Evolutionary conservation across 2,329 filamentous ascomycete species (phyloP).

Genomic region (Sphaerostilbella broomeana): DNA sequence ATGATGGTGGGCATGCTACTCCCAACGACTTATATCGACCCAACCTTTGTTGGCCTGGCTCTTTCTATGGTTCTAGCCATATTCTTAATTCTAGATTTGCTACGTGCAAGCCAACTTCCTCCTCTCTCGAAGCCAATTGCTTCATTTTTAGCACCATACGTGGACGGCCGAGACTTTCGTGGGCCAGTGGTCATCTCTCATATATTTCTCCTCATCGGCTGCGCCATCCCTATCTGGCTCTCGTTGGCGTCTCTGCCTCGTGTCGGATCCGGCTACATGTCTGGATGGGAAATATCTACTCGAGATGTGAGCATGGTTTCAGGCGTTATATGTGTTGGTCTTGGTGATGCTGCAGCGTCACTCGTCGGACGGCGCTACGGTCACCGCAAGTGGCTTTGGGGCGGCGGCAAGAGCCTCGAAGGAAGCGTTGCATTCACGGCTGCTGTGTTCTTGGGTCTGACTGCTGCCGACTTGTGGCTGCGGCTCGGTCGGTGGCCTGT

Average conservation of each 20-base stretch:
- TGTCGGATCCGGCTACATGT: conserved; percentile 46
- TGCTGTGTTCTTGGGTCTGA: conserved; percentile 71
- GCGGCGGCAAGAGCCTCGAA: conserved; percentile 91
- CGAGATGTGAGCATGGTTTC: conserved; percentile 85
- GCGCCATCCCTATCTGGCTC: conserved; percentile 90
- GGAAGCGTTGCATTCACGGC: conserved; percentile 74
- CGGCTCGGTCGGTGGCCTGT: conserved; percentile 68
- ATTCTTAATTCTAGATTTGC: conserved; percentile 82
- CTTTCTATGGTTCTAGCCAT: conserved; percentile 72
- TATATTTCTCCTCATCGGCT: conserved; percentile 91
- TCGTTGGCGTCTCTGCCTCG: conserved; percentile 65
- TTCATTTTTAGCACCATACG: conserved; percentile 82
- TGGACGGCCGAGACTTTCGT: conserved; percentile 86
- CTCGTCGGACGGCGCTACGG: conserved; percentile 84
- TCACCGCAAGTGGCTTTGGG: conserved; percentile 89
- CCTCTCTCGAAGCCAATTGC: conserved; percentile 83
- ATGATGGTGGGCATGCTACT: conserved; percentile 97
- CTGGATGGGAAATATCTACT: conserved; percentile 67
- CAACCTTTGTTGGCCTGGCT: conserved; percentile 72
- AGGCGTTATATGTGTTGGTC: conserved; percentile 87
- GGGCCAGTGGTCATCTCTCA: conserved; percentile 94
- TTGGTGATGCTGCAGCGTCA: conserved; percentile 90
- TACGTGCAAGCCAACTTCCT: conserved; percentile 85
- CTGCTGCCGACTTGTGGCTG: conserved; percentile 67
- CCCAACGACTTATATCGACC: conserved; percentile 80